These are phyloP conservation scores for Echinosophora koreensis DNA, from an alignment of 306 rosid species.

Conservation along the genomic window DNA sequence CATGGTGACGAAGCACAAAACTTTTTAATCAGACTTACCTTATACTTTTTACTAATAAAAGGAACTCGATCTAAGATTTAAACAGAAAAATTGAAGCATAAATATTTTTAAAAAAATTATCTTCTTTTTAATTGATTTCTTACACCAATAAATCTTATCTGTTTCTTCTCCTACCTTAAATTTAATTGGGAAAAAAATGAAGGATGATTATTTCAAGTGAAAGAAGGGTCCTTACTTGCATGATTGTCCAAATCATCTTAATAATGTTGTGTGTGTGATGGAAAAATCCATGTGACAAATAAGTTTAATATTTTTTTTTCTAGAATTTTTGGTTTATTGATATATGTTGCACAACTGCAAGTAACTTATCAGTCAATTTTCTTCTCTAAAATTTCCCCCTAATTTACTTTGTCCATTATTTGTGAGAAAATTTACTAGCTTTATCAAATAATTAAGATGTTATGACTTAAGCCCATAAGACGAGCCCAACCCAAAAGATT, in stretches of 20 bases:
- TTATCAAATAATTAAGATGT: too few species aligned
- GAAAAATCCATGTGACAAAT: background rate
- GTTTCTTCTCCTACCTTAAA: background rate
- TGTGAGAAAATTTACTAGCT: background rate
- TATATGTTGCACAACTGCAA: background rate
- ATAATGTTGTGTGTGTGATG: background rate
- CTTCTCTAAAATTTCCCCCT: too few species aligned
- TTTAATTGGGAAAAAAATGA: background rate
- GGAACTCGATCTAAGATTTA: background rate
- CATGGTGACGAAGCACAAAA: slow-evolving; percentile 18
- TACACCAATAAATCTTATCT: background rate
- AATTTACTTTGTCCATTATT: too few species aligned
- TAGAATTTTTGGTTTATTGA: background rate
- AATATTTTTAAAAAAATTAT: background rate
- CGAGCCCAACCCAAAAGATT: too few species aligned
- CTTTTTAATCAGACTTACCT: slow-evolving; percentile 34
- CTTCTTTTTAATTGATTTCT: background rate
- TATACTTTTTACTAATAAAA: slow-evolving; percentile 22
- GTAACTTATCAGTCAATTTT: background rate
- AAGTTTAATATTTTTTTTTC: background rate
- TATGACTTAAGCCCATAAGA: too few species aligned
- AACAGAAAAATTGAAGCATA: background rate
- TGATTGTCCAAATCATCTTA: slow-evolving; percentile 44
- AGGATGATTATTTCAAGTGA: slow-evolving; percentile 42
- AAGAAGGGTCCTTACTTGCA: slow-evolving; percentile 47